A percentile compares a stretch with the other conserved stretches of the same genome.
Conservation (phyloP, 371 early-diverging fungal genomes). For the Actinomortierella wolfii region DNA sequence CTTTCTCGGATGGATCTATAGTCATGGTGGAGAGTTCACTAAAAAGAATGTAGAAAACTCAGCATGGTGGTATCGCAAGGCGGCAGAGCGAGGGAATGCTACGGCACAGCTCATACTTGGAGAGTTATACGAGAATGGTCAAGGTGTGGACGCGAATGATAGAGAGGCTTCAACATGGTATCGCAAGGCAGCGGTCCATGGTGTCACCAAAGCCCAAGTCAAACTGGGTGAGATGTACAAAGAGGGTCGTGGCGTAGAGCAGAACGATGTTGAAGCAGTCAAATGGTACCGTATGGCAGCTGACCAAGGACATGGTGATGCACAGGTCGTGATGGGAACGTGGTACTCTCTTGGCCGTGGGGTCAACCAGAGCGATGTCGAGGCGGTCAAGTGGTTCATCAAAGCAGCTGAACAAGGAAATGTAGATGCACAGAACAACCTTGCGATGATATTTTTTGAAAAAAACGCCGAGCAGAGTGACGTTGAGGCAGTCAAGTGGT, state of each 20-base stretch:
- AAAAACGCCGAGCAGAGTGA: too few species aligned
- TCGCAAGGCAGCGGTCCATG: slow-evolving; percentile 70
- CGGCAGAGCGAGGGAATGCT: slow-evolving; percentile 62
- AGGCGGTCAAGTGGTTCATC: slow-evolving; percentile 78
- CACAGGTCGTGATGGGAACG: slow-evolving; percentile 83
- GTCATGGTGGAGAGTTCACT: too few species aligned
- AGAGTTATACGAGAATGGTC: too few species aligned
- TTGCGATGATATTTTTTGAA: too few species aligned
- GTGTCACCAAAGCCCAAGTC: slow-evolving; percentile 66
- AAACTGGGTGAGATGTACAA: slow-evolving; percentile 85
- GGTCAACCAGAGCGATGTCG: slow-evolving; percentile 55
- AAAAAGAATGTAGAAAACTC: too few species aligned
- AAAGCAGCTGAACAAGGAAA: slow-evolving; percentile 72
- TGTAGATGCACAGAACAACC: slow-evolving; percentile 77
- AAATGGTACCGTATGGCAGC: slow-evolving; percentile 78
- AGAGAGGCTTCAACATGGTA: slow-evolving; percentile 66
- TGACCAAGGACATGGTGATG: slow-evolving; percentile 74
- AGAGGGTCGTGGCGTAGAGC: slow-evolving; percentile 79
- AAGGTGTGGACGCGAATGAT: too few species aligned
- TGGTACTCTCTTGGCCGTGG: slow-evolving; percentile 89
- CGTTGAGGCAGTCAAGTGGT: too few species aligned
- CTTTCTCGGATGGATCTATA: too few species aligned
- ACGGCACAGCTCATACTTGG: too few species aligned
- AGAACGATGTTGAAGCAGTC: slow-evolving; percentile 60
- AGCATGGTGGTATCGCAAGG: slow-evolving; percentile 76